These are phyloP conservation scores for Aspergillus brasiliensis DNA, from an alignment of 2,329 filamentous ascomycete species.

Conservation along the genomic window DNA sequence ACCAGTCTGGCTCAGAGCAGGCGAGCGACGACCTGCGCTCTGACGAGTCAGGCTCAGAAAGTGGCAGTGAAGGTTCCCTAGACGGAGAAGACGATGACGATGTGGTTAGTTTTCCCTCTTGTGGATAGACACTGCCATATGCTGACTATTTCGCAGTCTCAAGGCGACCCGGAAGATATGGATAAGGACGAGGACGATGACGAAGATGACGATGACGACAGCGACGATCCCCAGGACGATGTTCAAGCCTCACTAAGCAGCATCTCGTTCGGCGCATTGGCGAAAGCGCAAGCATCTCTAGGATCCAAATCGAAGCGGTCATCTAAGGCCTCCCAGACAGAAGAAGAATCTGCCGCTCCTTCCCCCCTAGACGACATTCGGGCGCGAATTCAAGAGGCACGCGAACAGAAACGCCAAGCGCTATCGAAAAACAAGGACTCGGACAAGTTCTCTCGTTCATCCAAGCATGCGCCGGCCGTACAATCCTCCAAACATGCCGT, in stretches of 20 bases:
- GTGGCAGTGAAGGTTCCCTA: constrained; percentile 14
- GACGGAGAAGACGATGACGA: constrained; percentile 15
- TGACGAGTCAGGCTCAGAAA: constrained; percentile 20
- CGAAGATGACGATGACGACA: constrained; percentile 39
- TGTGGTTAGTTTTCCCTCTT: constrained; percentile 3
- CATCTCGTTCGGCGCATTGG: constrained; percentile 87
- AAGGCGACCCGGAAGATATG: constrained; percentile 32
- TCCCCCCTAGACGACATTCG: constrained; percentile 43
- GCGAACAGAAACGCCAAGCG: constrained; percentile 44
- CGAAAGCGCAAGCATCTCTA: constrained; percentile 77
- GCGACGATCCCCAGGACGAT: constrained; percentile 39
- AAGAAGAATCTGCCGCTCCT: constrained; percentile 21
- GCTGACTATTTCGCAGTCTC: constrained; percentile 4
- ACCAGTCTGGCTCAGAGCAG: constrained; percentile 28
- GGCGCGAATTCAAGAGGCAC: constrained; percentile 43
- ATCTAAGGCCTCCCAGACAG: constrained; percentile 17
- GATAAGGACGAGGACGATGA: constrained; percentile 44
- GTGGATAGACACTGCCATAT: background rate
- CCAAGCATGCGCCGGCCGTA: constrained; percentile 87
- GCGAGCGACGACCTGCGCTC: constrained; percentile 19
- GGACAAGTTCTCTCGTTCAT: constrained; percentile 53
- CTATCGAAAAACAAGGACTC: constrained; percentile 27
- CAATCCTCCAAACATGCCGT: constrained; percentile 83
- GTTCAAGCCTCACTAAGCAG: constrained; percentile 51
- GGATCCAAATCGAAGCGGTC: constrained; percentile 42